Conservation (phyloP, 768 basidiomycete species). For the Boletus huronensis region DNA sequence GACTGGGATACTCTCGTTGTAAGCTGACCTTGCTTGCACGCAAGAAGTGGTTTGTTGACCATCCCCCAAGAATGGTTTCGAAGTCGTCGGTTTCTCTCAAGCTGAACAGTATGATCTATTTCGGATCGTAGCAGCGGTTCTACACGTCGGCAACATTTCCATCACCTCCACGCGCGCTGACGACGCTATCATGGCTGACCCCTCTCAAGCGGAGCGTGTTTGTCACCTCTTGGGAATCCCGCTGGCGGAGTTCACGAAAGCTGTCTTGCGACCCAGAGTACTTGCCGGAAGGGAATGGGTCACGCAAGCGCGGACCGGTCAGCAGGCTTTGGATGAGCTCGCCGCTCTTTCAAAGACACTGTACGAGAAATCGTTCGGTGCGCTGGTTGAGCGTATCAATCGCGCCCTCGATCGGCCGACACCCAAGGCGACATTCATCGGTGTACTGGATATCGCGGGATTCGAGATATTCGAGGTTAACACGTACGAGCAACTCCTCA, state of each 20-base stretch:
- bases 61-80: conserved; percentile 62
- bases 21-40: conserved; percentile 3
- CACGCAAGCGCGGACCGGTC: conserved; percentile 83
- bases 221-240: conserved; percentile 91
- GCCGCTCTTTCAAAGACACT: conserved; percentile 89
- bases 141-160: conserved; percentile 92
- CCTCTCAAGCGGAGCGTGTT: conserved; percentile 82
- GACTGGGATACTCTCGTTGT: conserved; percentile 86
- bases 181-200: conserved; percentile 73
- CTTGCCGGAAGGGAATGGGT: conserved; percentile 98
- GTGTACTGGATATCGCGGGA: conserved; percentile 97
- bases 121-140: conserved; percentile 87
- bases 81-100: conserved; percentile 83
- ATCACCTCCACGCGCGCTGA: conserved; percentile 78
- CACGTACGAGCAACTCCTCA: conserved; percentile 94
- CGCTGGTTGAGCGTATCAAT: conserved; percentile 93
- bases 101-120: conserved; percentile 90
- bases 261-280: conserved; percentile 83
- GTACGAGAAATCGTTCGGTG: conserved; percentile 95
- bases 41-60: conserved; percentile 4
- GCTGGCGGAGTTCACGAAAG: conserved; percentile 81
- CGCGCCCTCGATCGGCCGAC: conserved; percentile 90
- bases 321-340: conserved; percentile 92
- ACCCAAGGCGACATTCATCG: conserved; percentile 91
- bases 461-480: conserved; percentile 97